A percentile compares a stretch with the other conserved stretches of the same genome.
Conservation (phyloP, 202 grass and related monocot species). For the Setaria viridis region DNA sequence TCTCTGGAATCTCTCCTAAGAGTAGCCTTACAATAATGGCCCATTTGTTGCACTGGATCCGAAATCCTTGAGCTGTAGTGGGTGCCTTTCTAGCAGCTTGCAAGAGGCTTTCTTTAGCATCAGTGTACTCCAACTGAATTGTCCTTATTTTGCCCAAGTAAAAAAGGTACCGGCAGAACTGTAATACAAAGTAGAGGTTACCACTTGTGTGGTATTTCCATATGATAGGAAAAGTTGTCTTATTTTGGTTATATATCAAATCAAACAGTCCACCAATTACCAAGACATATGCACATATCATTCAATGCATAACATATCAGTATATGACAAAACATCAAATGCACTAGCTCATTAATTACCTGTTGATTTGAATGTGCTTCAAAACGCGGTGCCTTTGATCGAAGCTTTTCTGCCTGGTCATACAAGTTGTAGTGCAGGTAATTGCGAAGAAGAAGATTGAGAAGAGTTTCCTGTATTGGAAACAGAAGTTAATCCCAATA, state of each 20-base stretch:
- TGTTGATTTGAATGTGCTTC: slow-evolving; percentile 96
- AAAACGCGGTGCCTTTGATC: slow-evolving; percentile 94
- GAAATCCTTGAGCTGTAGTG: slow-evolving; percentile 72
- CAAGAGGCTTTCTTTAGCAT: slow-evolving; percentile 88
- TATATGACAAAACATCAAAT: slow-evolving; percentile 16
- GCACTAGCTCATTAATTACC: slow-evolving; percentile 39
- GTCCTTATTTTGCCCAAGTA: slow-evolving; percentile 96
- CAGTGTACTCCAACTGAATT: slow-evolving; percentile 93
- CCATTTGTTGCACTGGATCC: slow-evolving; percentile 90
- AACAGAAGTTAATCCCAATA: slow-evolving; percentile 39
- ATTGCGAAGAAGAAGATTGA: slow-evolving; percentile 95
- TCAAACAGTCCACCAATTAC: not conserved
- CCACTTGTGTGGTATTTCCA: slow-evolving; percentile 8
- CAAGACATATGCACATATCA: not conserved
- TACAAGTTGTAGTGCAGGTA: slow-evolving; percentile 98
- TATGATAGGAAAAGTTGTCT: not conserved
- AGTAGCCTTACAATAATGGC: slow-evolving; percentile 73
- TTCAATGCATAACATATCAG: slow-evolving; percentile 15
- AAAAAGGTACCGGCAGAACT: slow-evolving; percentile 89
- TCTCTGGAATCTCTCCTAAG: slow-evolving; percentile 77
- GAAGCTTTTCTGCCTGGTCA: slow-evolving; percentile 92
- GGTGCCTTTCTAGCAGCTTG: slow-evolving; percentile 91
- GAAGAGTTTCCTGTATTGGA: slow-evolving; percentile 67
- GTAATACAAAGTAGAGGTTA: slow-evolving; percentile 38
- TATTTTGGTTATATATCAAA: not conserved